These are phyloP conservation scores for Triticum aestivum DNA, from an alignment of 176 grass and related monocot species.

Conservation along the genomic window DNA sequence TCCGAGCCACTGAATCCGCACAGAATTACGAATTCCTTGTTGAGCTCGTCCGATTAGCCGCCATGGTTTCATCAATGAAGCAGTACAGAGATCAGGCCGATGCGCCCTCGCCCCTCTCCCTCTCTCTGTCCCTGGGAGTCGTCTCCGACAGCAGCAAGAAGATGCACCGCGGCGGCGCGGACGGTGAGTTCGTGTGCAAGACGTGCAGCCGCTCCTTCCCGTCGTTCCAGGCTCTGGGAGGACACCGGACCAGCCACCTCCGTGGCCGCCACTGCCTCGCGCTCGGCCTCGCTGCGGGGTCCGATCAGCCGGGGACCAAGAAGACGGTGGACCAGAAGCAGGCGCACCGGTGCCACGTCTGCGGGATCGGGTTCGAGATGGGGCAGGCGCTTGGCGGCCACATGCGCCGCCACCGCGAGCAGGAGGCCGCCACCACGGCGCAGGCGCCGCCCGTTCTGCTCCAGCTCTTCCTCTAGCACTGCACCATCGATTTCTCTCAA, in stretches of 20 bases:
- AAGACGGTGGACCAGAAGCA: background rate
- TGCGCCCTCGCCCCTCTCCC: slow-evolving; percentile 21
- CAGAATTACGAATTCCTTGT: too few relatives aligned
- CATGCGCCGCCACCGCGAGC: slow-evolving; percentile 55
- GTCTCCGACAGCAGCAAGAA: background rate
- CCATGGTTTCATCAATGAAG: slow-evolving; percentile 4
- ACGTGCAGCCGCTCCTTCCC: background rate
- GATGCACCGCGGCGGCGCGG: background rate
- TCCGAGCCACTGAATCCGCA: too few relatives aligned
- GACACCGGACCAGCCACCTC: slow-evolving; percentile 57
- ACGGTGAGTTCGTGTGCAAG: background rate
- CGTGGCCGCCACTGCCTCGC: slow-evolving; percentile 37
- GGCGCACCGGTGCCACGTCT: slow-evolving; percentile 45
- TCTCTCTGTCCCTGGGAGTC: background rate
- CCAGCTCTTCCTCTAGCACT: slow-evolving; percentile 40
- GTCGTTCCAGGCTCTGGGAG: slow-evolving; percentile 62
- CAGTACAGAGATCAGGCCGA: slow-evolving; percentile 10
- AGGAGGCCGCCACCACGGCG: background rate
- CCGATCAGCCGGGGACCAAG: background rate
- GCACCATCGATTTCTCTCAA: background rate
- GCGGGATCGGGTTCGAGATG: slow-evolving; percentile 47
- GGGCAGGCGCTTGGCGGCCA: slow-evolving; percentile 67
- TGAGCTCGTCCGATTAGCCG: too few relatives aligned
- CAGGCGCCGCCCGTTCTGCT: slow-evolving; percentile 49
- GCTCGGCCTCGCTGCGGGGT: slow-evolving; percentile 23